Conservation (phyloP, 83 land plant species). For the Diphasiastrum complanatum region DNA sequence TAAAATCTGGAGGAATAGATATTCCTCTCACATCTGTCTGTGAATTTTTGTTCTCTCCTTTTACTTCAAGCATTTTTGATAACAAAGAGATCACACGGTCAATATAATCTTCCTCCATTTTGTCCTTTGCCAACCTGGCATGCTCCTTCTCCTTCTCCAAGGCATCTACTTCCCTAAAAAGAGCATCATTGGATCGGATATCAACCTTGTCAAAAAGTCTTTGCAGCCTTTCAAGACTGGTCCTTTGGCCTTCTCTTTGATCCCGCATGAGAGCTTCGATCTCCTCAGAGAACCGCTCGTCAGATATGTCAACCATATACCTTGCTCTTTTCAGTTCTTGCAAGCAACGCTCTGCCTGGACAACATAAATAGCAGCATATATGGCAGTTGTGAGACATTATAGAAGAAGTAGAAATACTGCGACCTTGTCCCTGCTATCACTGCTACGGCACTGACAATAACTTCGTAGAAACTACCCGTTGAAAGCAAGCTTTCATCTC, state of each 20-base stretch:
- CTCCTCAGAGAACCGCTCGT: conserved; percentile 14
- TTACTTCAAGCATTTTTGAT: conserved; percentile 22
- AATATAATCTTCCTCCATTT: conserved; percentile 21
- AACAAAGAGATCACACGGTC: conserved; percentile 19
- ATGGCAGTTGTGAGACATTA: too few relatives aligned
- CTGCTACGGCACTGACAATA: too few relatives aligned
- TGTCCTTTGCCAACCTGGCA: conserved; percentile 17
- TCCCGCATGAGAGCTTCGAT: conserved; percentile 18
- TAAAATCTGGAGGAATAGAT: conserved; percentile 40
- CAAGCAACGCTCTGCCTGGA: conserved; percentile 14
- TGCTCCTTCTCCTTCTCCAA: conserved; percentile 23
- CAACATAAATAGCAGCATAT: too few relatives aligned
- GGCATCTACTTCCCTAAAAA: conserved; percentile 19
- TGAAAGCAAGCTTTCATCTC: too few relatives aligned
- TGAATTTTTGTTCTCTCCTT: conserved; percentile 22
- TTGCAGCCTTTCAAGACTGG: conserved; percentile 19
- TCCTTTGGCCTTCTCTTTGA: conserved; percentile 12
- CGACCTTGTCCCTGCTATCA: too few relatives aligned
- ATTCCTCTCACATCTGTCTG: conserved; percentile 20
- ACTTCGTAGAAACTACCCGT: too few relatives aligned
- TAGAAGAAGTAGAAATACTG: too few relatives aligned
- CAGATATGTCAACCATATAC: conserved; percentile 3
- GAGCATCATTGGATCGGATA: conserved; percentile 25
- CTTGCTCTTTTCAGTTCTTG: conserved; percentile 1
- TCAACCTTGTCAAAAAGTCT: conserved; percentile 20